Evolutionary conservation across 2,329 filamentous ascomycete genomes (phyloP).

Genomic region (Aureobasidium sp.): DNA sequence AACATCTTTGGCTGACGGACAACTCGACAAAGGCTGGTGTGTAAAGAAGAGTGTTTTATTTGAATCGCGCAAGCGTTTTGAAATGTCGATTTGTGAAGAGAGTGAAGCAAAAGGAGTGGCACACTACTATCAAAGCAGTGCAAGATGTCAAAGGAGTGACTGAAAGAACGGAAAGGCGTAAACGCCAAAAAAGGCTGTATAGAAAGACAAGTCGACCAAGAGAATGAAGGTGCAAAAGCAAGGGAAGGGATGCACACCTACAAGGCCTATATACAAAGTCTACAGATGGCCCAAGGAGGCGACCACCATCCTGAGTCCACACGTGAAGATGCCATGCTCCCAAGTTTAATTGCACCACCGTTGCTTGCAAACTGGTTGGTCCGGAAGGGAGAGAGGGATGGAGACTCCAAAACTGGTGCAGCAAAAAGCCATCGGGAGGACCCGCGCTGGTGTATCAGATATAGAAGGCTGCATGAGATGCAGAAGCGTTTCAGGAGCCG

Average conservation of each 20-base stretch:
- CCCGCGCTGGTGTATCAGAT: constrained; percentile 10
- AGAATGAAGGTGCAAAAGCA: background rate
- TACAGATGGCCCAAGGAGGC: background rate
- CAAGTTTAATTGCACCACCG: constrained; percentile 7
- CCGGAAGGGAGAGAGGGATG: constrained; percentile 5
- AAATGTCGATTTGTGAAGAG: background rate
- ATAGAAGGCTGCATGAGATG: constrained; percentile 6
- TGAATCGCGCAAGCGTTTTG: background rate
- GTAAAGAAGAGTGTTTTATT: background rate
- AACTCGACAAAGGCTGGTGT: background rate
- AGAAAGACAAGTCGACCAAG: background rate
- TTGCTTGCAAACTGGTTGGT: constrained; percentile 5
- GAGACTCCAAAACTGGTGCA: background rate
- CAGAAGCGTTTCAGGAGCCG: constrained; percentile 11
- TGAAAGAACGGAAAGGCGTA: constrained; percentile 8
- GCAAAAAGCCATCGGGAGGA: background rate
- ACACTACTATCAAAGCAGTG: constrained; percentile 13
- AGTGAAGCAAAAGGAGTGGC: background rate
- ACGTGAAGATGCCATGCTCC: constrained; percentile 2
- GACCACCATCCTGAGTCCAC: background rate
- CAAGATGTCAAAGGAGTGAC: constrained; percentile 5
- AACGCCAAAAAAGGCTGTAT: constrained; percentile 5
- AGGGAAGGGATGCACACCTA: constrained; percentile 2
- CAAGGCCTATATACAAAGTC: constrained; percentile 5
- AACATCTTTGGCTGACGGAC: background rate